phyloP scores from a whole-genome alignment of 148 eudicot genomes.

The Arctostaphylos glauca region DNA sequence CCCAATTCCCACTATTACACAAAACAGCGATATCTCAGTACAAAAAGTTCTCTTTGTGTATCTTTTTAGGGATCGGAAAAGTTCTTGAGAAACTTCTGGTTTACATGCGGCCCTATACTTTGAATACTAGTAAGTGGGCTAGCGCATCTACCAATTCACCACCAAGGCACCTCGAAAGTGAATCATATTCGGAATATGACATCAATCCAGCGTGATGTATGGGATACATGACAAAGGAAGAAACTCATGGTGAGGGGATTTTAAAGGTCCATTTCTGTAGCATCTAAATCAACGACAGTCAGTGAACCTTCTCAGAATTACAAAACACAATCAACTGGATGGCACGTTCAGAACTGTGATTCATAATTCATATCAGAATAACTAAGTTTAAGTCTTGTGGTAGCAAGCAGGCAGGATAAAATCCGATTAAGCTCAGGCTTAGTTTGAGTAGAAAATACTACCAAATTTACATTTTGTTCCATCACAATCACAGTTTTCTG shows the following conservation, averaged over 20 bases:
- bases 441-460: neutral
- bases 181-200: neutral
- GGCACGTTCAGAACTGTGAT: neutral
- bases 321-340: neutral
- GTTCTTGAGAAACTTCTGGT: too few relatives aligned
- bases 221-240: neutral
- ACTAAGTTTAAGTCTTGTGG: too few relatives aligned
- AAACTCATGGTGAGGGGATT: neutral
- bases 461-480: neutral
- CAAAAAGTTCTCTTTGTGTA: neutral
- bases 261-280: neutral
- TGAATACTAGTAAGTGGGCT: neutral
- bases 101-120: neutral
- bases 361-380: neutral
- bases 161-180: neutral
- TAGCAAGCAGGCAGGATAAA: neutral
- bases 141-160: neutral
- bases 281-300: neutral
- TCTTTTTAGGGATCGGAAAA: neutral
- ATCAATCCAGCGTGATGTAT: neutral
- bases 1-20: conserved; percentile 89
- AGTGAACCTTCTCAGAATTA: neutral
- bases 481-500: neutral
- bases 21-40: conserved; percentile 14
- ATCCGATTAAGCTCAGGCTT: neutral